Evolutionary conservation across 345 rosid species (phyloP).

Genomic region (Lepidium didymum): DNA sequence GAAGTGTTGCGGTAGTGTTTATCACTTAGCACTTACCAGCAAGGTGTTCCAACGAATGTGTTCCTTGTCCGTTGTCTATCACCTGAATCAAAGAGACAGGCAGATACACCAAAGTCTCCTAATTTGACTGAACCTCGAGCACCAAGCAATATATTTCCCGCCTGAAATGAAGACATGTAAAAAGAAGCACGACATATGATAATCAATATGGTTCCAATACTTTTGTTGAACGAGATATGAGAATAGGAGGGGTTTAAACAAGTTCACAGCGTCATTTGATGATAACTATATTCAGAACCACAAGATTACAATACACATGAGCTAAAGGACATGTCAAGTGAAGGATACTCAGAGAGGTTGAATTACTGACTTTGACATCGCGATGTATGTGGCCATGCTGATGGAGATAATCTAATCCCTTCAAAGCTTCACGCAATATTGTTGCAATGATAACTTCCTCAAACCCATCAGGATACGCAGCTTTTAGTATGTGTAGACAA

Average conservation of each 20-base stretch:
- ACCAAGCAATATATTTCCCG: constrained; percentile 87
- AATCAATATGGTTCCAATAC: background rate
- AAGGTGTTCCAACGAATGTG: constrained; percentile 99
- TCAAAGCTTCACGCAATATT: constrained; percentile 71
- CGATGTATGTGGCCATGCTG: constrained; percentile 98
- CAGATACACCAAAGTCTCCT: constrained; percentile 98
- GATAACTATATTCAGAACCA: background rate
- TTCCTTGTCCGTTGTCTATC: constrained; percentile 96
- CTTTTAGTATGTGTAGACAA: constrained; percentile 93
- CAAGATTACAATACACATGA: background rate
- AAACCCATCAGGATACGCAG: constrained; percentile 90
- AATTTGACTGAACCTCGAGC: constrained; percentile 74
- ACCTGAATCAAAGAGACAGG: constrained; percentile 96
- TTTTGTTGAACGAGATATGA: background rate
- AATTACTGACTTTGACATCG: constrained; percentile 76
- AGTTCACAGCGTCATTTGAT: background rate
- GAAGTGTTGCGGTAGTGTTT: background rate
- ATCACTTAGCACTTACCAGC: constrained; percentile 53
- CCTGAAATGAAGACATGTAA: constrained; percentile 38
- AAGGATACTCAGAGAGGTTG: background rate
- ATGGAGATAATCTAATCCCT: constrained; percentile 94
- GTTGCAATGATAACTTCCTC: constrained; percentile 94
- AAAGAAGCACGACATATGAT: background rate
- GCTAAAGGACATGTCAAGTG: background rate
- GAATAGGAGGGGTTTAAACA: background rate